A percentile compares a stretch with the other conserved stretches of the same genome.
phyloP scores from a whole-genome alignment of 441 rosid genomes.

The Pelargonium cotyledonis region DNA sequence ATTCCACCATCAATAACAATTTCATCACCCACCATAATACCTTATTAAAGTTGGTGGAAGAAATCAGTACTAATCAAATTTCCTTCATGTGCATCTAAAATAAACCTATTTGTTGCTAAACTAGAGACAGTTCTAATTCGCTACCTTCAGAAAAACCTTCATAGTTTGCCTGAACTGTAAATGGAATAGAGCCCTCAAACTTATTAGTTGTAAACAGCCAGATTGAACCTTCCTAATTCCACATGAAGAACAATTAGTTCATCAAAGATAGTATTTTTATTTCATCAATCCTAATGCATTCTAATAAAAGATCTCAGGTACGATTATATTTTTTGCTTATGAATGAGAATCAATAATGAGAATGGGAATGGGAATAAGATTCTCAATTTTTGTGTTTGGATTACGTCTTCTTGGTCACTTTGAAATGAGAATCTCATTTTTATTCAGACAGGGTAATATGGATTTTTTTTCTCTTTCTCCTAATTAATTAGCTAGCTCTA shows the following conservation, averaged over 20 bases:
- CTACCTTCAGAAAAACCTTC: conserved; percentile 64
- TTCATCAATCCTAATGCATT: too few relatives aligned
- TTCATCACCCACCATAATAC: conserved; percentile 60
- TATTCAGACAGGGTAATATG: too few relatives aligned
- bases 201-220: conserved; percentile 57
- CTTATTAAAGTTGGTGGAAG: conserved; percentile 19
- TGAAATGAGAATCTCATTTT: too few relatives aligned
- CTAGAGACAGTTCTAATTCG: background rate
- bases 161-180: conserved; percentile 56
- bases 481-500: too few relatives aligned
- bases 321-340: background rate
- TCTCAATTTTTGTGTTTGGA: background rate
- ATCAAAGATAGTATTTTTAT: background rate
- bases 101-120: background rate
- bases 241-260: conserved; percentile 10
- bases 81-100: conserved; percentile 6
- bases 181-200: conserved; percentile 44
- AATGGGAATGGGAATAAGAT: too few relatives aligned
- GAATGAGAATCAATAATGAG: too few relatives aligned
- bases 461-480: too few relatives aligned
- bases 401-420: too few relatives aligned
- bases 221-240: conserved; percentile 52
- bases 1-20: conserved; percentile 73
- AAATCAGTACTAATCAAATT: background rate
- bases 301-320: too few relatives aligned